Evolutionary conservation across 768 basidiomycete genomes (phyloP).

Genomic region (Lactifluus piperatus): DNA sequence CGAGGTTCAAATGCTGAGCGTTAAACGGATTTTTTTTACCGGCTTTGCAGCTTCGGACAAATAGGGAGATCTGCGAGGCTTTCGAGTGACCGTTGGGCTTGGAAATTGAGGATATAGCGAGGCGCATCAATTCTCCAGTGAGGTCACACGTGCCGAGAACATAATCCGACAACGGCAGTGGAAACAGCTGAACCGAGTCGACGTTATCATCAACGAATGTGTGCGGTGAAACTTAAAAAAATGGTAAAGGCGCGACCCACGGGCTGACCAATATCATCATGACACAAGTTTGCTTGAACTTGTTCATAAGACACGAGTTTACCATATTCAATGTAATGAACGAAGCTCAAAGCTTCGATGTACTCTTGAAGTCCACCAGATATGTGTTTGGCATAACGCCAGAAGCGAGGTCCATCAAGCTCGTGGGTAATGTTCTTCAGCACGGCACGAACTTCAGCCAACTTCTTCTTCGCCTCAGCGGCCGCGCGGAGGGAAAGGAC

Average conservation of each 20-base stretch:
- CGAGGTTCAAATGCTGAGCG: background rate
- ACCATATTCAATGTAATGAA: slow-evolving; percentile 70
- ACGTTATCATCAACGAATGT: background rate
- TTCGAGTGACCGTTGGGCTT: slow-evolving; percentile 54
- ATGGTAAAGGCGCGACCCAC: background rate
- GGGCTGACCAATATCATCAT: slow-evolving; percentile 42
- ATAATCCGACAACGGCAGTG: slow-evolving; percentile 74
- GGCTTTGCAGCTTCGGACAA: slow-evolving; percentile 68
- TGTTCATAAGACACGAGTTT: slow-evolving; percentile 57
- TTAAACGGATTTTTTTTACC: slow-evolving; percentile 31
- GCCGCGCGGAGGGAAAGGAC: slow-evolving; percentile 40
- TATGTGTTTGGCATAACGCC: slow-evolving; percentile 66
- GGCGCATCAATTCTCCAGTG: slow-evolving; percentile 95
- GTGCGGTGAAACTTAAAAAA: background rate
- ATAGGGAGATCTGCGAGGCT: slow-evolving; percentile 55
- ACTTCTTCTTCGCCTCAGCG: slow-evolving; percentile 45
- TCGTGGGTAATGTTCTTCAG: slow-evolving; percentile 57
- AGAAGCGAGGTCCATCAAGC: slow-evolving; percentile 59
- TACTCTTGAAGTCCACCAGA: slow-evolving; percentile 90
- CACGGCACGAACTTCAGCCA: slow-evolving; percentile 54
- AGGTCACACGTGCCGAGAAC: slow-evolving; percentile 89
- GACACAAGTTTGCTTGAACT: slow-evolving; percentile 57
- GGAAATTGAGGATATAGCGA: slow-evolving; percentile 77
- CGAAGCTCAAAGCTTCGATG: slow-evolving; percentile 87
- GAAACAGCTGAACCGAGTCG: slow-evolving; percentile 51